These are phyloP conservation scores for Cyclostephanos tholiformis DNA, from an alignment of 108 stramenopile genomes.

Conservation along the genomic window DNA sequence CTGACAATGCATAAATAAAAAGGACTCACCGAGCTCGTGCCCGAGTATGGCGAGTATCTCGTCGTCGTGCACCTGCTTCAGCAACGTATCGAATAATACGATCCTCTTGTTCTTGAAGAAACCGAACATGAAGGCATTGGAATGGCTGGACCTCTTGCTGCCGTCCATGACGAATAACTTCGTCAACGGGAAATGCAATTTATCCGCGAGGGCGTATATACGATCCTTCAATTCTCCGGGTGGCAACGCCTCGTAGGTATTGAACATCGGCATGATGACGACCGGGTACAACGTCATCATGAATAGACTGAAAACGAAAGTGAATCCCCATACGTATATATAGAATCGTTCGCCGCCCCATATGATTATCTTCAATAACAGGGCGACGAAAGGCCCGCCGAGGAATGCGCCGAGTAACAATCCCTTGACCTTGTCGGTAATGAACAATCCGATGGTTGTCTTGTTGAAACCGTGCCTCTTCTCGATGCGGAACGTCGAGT, in stretches of 20 bases:
- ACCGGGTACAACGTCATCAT: conserved; percentile 96
- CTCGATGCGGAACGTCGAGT: conserved; percentile 94
- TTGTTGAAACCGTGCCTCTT: conserved; percentile 99
- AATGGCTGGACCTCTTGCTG: conserved; percentile 94
- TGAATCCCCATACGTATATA: conserved; percentile 94
- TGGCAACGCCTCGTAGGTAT: conserved; percentile 94
- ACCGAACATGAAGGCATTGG: conserved; percentile 99
- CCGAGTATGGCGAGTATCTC: conserved; percentile 96
- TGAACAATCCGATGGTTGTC: conserved; percentile 84
- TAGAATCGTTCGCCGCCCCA: conserved; percentile 87
- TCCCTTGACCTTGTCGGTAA: conserved; percentile 92
- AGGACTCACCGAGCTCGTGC: conserved; percentile 71
- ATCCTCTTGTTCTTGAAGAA: conserved; percentile 98
- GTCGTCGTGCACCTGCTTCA: conserved; percentile 80
- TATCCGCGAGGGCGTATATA: conserved; percentile 91
- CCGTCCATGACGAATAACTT: conserved; percentile 98
- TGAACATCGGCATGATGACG: conserved; percentile 97
- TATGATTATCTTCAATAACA: conserved; percentile 87
- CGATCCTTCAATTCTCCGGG: conserved; percentile 85
- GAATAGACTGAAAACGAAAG: conserved; percentile 84
- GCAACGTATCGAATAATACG: conserved; percentile 97
- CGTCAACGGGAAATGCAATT: conserved; percentile 93
- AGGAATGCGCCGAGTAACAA: conserved; percentile 79
- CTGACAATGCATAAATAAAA: no score
- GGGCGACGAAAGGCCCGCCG: conserved; percentile 87